Evolutionary conservation across 2,329 filamentous ascomycete genomes (phyloP).

Genomic region (Metarhizium robertsii): DNA sequence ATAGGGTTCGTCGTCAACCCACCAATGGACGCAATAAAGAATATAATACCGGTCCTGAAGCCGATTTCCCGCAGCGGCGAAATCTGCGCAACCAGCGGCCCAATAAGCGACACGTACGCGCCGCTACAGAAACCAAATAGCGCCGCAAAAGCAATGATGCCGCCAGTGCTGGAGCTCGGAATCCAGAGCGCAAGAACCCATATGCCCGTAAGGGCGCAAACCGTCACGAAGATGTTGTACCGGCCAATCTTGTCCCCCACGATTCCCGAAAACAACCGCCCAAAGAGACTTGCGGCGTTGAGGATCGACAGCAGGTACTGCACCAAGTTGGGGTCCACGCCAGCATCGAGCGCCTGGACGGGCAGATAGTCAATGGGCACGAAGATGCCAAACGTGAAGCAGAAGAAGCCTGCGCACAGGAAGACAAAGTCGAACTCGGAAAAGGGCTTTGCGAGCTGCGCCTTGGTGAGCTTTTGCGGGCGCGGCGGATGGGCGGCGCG

Average conservation of each 20-base stretch:
- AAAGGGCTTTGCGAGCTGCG: conserved; percentile 19
- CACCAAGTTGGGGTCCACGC: conserved; percentile 15
- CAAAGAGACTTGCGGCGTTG: conserved; percentile 29
- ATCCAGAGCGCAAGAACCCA: conserved; percentile 3
- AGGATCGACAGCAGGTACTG: conserved; percentile 29
- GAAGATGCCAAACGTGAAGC: conserved; percentile 23
- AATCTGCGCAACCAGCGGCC: conserved; percentile 38
- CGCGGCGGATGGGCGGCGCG: conserved; percentile 10
- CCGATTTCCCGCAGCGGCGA: conserved; percentile 20
- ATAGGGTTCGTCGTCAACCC: conserved; percentile 50
- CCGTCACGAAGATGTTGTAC: conserved; percentile 34
- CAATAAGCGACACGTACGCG: conserved; percentile 29
- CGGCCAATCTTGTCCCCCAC: conserved; percentile 26
- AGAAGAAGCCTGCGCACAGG: conserved; percentile 17
- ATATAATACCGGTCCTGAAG: conserved; percentile 27
- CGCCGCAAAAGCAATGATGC: conserved; percentile 28
- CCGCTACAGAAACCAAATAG: conserved; percentile 34
- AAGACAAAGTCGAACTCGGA: conserved; percentile 18
- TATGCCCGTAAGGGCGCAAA: conserved; percentile 14
- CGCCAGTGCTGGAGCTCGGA: conserved; percentile 21
- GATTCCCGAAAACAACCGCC: conserved; percentile 23
- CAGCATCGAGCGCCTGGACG: conserved; percentile 11
- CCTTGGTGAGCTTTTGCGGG: conserved; percentile 6
- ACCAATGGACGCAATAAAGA: conserved; percentile 44
- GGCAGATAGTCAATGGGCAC: conserved; percentile 21